Base-by-base conservation (phyloP, 1,284 basidiomycete genomes). In the Coniferiporia weirii region DNA sequence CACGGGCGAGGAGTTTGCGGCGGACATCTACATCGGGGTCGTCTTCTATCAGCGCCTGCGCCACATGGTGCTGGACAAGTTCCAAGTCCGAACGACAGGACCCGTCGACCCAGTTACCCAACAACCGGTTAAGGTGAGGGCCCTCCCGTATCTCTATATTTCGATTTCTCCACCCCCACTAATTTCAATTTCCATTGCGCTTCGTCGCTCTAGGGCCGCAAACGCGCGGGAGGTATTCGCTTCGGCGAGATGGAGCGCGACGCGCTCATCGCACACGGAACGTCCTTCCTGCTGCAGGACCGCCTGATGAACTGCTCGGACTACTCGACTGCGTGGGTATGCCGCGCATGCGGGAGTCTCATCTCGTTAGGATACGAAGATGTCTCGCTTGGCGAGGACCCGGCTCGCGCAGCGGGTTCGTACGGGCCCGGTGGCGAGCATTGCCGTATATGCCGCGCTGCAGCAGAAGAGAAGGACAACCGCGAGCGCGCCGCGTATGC, bases 161-260 rank as follows among this genome's bases (percentile, higher is more conserved):
- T 48, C 52, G 50, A 38, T 35, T 47, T 55, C 22, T 45, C 51
- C 20, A 17, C 47, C 57, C 50, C 12, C 20, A n/a, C 45, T 22
- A 22, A 34, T 46, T 15, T 50, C 63, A 27, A 27, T 27, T 27
- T 27, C 27, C 3, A 22, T 59, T 61, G 47, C 54, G 45, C 53
- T 17, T 51, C 15, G 46, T 13, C 12, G 17, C n/a, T 63, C 12
- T 66, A 97, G 92, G 97, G 97, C 60, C 89, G 97, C 64, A 99
- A 99, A 84, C 91, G 95, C 58, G 94, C 92, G 44, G 97, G 97
- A 70, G 97, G 97, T 72, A 99, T 99, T 68, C 95, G 97, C 64
- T 99, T 99, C 73, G 97, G 97, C 67, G 97, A 99, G 77, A 99
- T 99, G 97, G 97, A 99, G 75, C 91, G 97, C 60, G 97, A 99